Percentiles rank a stretch among this genome's conserved stretches.
These are phyloP conservation scores for Picochlorum sp. DNA, from an alignment of 139 green algal species.

Conservation along the genomic window DNA sequence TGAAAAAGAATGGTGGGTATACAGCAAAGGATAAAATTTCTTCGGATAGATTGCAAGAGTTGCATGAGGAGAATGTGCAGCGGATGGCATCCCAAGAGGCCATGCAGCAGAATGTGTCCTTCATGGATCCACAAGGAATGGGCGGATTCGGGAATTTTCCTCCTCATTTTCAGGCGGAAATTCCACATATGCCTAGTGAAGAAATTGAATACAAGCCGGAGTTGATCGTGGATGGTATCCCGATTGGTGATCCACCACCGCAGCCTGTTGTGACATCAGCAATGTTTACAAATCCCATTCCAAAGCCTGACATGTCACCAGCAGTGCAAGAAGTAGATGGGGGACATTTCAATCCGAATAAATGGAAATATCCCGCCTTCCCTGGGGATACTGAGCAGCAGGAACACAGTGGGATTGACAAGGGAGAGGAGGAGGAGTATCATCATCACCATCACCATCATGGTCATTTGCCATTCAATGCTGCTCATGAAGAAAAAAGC, in stretches of 20 bases:
- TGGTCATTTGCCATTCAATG: too few relatives aligned
- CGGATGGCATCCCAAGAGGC: constrained; percentile 31
- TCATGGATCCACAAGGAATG: constrained; percentile 1
- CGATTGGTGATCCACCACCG: neutral
- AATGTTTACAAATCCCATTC: neutral
- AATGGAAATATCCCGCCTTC: neutral
- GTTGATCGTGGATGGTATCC: neutral
- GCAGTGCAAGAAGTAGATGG: neutral
- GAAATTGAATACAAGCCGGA: neutral
- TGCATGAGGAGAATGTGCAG: constrained; percentile 32
- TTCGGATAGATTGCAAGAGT: constrained; percentile 13
- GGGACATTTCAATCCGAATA: constrained; percentile 7
- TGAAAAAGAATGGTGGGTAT: constrained; percentile 45
- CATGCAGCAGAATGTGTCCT: constrained; percentile 22
- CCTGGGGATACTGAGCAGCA: constrained; percentile 3
- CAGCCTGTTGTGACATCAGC: neutral
- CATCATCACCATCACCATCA: too few relatives aligned
- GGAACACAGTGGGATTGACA: neutral
- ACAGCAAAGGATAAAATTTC: constrained; percentile 22
- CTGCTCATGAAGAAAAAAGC: too few relatives aligned
- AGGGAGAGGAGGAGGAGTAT: constrained; percentile 4
- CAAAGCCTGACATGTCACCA: too few relatives aligned
- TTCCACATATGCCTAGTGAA: neutral
- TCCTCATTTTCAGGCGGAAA: neutral
- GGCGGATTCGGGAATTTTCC: neutral